Conservation (phyloP, 1,139 yeast species). For the Kurtzmaniella natalensis region DNA sequence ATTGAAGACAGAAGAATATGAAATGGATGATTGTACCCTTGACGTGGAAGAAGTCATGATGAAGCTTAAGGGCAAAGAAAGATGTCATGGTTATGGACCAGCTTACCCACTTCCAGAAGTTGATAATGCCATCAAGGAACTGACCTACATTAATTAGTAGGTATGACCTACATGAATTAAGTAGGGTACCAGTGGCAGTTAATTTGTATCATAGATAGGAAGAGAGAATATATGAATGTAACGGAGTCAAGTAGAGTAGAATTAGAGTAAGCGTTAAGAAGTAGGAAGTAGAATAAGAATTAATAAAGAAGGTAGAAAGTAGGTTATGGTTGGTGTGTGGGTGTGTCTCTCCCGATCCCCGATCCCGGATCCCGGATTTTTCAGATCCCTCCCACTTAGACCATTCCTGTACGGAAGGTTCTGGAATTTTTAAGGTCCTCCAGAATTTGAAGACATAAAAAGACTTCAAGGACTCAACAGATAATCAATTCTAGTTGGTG, state of each 20-base stretch:
- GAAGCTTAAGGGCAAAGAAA: slow-evolving; percentile 59
- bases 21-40: slow-evolving; percentile 43
- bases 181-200: too few species aligned
- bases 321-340: too few species aligned
- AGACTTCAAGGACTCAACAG: too few species aligned
- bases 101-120: slow-evolving; percentile 58
- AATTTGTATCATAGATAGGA: background rate
- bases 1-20: slow-evolving; percentile 38
- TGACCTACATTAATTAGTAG: too few species aligned
- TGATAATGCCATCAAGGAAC: slow-evolving; percentile 27
- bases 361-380: background rate
- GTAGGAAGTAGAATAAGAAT: background rate
- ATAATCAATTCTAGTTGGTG: too few species aligned
- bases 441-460: too few species aligned
- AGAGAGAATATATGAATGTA: background rate
- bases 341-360: too few species aligned
- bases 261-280: background rate
- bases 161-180: too few species aligned
- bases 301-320: background rate
- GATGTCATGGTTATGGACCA: slow-evolving; percentile 81
- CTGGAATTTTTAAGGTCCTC: slow-evolving; percentile 7
- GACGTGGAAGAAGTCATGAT: slow-evolving; percentile 59
- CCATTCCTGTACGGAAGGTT: slow-evolving; percentile 6
- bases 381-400: background rate
- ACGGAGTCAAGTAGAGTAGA: background rate